Conservation (phyloP, 148 eudicot genomes). For the Rhododendron ferrugineum region DNA sequence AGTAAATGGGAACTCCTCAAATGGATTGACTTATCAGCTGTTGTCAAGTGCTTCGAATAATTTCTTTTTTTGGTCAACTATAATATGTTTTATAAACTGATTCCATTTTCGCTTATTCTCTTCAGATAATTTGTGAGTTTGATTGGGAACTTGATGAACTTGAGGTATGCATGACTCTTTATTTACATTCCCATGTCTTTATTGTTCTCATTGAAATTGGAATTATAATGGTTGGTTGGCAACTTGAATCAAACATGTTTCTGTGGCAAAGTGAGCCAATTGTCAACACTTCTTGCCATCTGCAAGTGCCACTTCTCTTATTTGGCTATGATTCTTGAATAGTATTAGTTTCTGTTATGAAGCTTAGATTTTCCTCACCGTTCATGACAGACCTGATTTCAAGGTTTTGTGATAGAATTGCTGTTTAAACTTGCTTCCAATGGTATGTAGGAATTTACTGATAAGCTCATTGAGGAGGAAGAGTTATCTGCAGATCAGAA, state of each 20-base stretch:
- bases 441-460: slow-evolving; percentile 67
- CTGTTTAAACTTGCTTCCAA: neutral
- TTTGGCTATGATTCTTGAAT: neutral
- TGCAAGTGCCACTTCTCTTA: neutral
- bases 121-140: slow-evolving; percentile 78
- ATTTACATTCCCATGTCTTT: neutral
- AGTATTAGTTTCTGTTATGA: neutral
- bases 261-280: neutral
- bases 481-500: slow-evolving; percentile 69
- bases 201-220: neutral
- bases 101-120: slow-evolving; percentile 4
- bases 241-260: neutral
- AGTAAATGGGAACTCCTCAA: neutral
- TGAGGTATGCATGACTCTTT: slow-evolving; percentile 45
- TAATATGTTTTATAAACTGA: neutral
- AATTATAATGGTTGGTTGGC: neutral
- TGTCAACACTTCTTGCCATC: neutral
- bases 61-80: neutral
- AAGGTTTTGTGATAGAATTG: neutral
- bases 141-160: slow-evolving; percentile 98
- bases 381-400: neutral
- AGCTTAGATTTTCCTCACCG: neutral
- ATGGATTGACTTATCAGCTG: neutral
- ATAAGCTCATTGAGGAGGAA: slow-evolving; percentile 65
- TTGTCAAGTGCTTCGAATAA: neutral